phyloP scores from a whole-genome alignment of 2,329 filamentous ascomycete genomes.

The Byssochlamys sp. region DNA sequence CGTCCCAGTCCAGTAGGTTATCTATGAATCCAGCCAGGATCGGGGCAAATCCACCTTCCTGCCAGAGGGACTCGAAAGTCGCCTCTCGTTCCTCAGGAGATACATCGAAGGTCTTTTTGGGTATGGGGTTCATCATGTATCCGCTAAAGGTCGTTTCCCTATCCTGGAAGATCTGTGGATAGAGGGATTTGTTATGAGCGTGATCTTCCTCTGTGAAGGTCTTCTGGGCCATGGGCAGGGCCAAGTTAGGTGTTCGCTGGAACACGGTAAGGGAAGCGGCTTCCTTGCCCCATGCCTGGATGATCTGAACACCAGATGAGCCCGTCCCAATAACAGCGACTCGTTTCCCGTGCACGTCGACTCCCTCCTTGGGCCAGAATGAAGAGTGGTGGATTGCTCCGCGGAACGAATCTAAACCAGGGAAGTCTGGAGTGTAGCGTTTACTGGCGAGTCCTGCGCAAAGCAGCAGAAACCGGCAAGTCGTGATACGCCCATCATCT shows the following conservation, averaged over 20 bases:
- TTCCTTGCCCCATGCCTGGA: slow-evolving; percentile 50
- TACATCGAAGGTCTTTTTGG: slow-evolving; percentile 50
- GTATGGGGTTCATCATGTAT: slow-evolving; percentile 48
- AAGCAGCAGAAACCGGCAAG: no score
- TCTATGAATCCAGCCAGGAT: slow-evolving; percentile 48
- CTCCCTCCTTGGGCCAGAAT: slow-evolving; percentile 41
- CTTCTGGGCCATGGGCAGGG: slow-evolving; percentile 51
- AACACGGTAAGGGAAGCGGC: slow-evolving; percentile 51
- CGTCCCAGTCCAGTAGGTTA: slow-evolving; percentile 36
- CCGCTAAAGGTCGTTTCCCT: slow-evolving; percentile 43
- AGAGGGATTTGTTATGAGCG: slow-evolving; percentile 30
- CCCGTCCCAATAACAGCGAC: slow-evolving; percentile 50
- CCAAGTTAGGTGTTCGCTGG: slow-evolving; percentile 58
- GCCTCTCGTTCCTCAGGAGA: slow-evolving; percentile 41
- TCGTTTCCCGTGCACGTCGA: slow-evolving; percentile 40
- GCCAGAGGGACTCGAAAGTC: slow-evolving; percentile 43
- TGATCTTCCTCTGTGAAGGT: slow-evolving; percentile 46
- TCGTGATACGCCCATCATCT: no score
- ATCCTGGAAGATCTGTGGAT: slow-evolving; percentile 44
- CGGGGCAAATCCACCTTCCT: slow-evolving; percentile 42
- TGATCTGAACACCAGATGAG: slow-evolving; percentile 46
- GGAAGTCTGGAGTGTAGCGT: slow-evolving; percentile 32
- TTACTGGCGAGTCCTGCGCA: slow-evolving; percentile 36
- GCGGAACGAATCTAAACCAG: slow-evolving; percentile 36
- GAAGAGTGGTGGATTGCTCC: slow-evolving; percentile 48